Base-by-base conservation (phyloP, 257 asterid species). In the Nyctanthes arbortristis region DNA sequence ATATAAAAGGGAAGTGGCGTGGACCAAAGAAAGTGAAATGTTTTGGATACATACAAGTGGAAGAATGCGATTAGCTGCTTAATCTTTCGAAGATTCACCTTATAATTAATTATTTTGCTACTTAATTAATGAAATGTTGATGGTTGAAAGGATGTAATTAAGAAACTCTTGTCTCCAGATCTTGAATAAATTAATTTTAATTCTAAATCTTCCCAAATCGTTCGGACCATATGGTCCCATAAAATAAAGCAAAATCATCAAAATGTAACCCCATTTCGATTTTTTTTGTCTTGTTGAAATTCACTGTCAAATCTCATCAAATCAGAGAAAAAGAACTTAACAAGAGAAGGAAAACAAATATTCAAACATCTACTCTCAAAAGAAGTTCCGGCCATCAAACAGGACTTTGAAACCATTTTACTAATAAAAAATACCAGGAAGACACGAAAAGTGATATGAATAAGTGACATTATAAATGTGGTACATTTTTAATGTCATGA, bases 141-240 rank as follows among this genome's bases (percentile, higher is more conserved):
- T 68, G 60, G 52, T 58, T 9, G 84, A 72, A 37, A 79, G 31
- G 81, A 60, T 5, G 16, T 58, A 66, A 69, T 60, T 63, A 45
- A 28, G 60, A 28, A 16, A 56, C 2, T n/a, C n/a, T 45, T 57
- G 60, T 75, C 62, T 34, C 47, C 11, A 73, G 4, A 36, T 37
- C 11, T 36, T 36, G 13, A 36, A 9, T 24, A 49, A 1, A 49
- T 7, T 10, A 2, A 22, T 7, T 49, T 5, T 29, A 27, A 14
- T 29, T 61, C 34, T 31, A 57, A 65, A 40, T 57, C 49, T 43
- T 59, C 54, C 67, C 34, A 36, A 69, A 29, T 76, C 49, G 61
- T 29, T 68, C 61, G 75, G 74, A 75, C 47, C 70, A 73, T 54
- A 32, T 16, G 61, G 68, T 0, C 69, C 63, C 68, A 57, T 12